Base-by-base conservation (phyloP, 805 yeast genomes). In the Myxozyma kluyveri region DNA sequence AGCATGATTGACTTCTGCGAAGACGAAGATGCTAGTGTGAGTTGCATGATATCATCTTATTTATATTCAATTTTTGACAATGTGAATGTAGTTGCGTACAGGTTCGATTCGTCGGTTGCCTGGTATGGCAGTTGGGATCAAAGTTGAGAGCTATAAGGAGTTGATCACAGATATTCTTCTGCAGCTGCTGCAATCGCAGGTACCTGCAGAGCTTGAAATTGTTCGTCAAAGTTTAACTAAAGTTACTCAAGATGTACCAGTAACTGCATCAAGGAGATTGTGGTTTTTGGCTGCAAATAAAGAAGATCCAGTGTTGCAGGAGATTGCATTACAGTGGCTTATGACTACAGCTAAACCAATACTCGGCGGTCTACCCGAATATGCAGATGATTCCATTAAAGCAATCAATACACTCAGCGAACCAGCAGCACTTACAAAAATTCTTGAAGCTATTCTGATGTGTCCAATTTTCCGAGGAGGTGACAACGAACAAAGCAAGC, bases 1-100 rank as follows among this genome's bases (percentile, higher is more conserved):
- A 40, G 41, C 21, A 43, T 53, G 49, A 50, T 56, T 36, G 59
- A 54, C 23, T 43, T 49, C 38, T 54, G 60, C 45, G 58, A 56
- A 21, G 51, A 52, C 29, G 59, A 53, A 37, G 33, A 38, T 5
- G n/a, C n/a, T n/a, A n/a, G n/a, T n/a, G n/a, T n/a, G n/a, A n/a
- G n/a, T n/a, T n/a, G n/a, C n/a, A n/a, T n/a, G n/a, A n/a, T n/a
- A n/a, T n/a, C n/a, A n/a, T n/a, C n/a, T n/a, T n/a, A 29, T 29
- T 9, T 14, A 29, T 9, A 14, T 29, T 9, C 33, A 14, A 29
- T 29, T 29, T 14, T 9, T 29, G 12, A 14, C 33, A 29, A 14
- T 29, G 33, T 24, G 5, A 5, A 12, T 7, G 5, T 17, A 50
- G 56, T n/a, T 51, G 12, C 52, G 56, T 10, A 51, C 35, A n/a